Evolutionary conservation across 768 basidiomycete species (phyloP).

Genomic region (Tulasnella sp.): DNA sequence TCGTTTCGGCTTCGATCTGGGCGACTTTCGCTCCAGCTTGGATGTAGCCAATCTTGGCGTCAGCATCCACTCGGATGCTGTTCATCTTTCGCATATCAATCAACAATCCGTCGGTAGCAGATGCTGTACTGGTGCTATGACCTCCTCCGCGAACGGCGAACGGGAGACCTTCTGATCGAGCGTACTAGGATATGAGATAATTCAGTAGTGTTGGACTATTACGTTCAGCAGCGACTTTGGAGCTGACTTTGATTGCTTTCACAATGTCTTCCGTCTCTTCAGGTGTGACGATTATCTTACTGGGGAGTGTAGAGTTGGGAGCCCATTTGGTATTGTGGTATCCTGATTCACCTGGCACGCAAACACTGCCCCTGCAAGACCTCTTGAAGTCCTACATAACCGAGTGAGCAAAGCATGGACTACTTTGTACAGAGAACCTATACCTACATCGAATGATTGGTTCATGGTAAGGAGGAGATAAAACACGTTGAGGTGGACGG

Average conservation of each 20-base stretch:
- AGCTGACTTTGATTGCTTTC: neutral
- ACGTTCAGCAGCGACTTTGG: no score
- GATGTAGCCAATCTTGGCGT: no score
- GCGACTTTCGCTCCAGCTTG: no score
- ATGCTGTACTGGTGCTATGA: neutral
- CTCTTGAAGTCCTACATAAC: neutral
- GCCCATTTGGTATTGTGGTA: slow-evolving; percentile 1
- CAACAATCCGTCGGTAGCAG: slow-evolving; percentile 1
- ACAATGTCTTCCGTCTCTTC: neutral
- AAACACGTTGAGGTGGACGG: no score
- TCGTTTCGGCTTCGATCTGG: no score
- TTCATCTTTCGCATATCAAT: slow-evolving; percentile 21
- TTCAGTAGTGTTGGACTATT: no score
- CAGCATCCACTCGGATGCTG: no score
- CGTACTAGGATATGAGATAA: neutral
- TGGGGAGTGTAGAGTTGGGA: neutral
- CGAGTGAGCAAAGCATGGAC: no score
- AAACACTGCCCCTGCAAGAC: neutral
- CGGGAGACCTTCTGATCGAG: neutral
- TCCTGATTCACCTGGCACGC: neutral
- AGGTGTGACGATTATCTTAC: neutral
- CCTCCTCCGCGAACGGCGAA: neutral
- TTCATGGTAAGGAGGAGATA: no score
- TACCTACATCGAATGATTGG: no score
- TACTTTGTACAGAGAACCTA: no score